Base-by-base conservation (phyloP, 2,329 filamentous ascomycete genomes). In the Alternaria viburni region DNA sequence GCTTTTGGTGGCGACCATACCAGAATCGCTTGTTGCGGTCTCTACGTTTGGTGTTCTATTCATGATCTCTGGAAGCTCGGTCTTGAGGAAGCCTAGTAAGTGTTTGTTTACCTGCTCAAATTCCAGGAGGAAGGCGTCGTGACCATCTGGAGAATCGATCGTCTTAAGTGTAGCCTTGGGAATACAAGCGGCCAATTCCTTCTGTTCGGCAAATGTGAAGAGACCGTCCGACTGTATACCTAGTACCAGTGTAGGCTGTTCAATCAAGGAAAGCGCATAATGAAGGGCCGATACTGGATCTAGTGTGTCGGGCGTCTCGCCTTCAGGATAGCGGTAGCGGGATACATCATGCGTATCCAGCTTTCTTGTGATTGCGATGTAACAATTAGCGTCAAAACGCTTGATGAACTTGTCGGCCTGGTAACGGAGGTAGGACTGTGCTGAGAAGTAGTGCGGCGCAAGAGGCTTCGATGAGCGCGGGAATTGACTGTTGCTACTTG, bases 311-410 rank as follows among this genome's bases (percentile, higher is more conserved):
- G 75, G 68, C 30, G 71, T 67, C 44, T 65, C 52, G 11, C 74
- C 76, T 30, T 73, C 69, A 74, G 83, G 32, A 77, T 79, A 83
- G 6, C 95, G 90, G 76, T 90, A 88, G 45, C 94, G 88, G 13
- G 93, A 96, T 25, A 99, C 89, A 78, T 99, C 96, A 80, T 99
- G 96, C 0, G 96, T 98, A 78, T 99, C 96, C 15, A 99, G 88
- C 81, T 99, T 99, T 74, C 96, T 91, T 5, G 96, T 98, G 81
- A 99, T 97, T 70, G 96, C 94, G 71, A 99, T 98, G 83, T 99
- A 99, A 83, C 96, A 99, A 80, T 99, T 99, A 74, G 93, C 93
- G 80, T 99, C 96, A 79, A 98, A 99, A 10, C 96, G 91, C 80
- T 92, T 93, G 73, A 98, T 96, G 74, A 99, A 99, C 80, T 99